Evolutionary conservation across 2,329 filamentous ascomycete genomes (phyloP).

Genomic region (Cryphonectria radicalis): DNA sequence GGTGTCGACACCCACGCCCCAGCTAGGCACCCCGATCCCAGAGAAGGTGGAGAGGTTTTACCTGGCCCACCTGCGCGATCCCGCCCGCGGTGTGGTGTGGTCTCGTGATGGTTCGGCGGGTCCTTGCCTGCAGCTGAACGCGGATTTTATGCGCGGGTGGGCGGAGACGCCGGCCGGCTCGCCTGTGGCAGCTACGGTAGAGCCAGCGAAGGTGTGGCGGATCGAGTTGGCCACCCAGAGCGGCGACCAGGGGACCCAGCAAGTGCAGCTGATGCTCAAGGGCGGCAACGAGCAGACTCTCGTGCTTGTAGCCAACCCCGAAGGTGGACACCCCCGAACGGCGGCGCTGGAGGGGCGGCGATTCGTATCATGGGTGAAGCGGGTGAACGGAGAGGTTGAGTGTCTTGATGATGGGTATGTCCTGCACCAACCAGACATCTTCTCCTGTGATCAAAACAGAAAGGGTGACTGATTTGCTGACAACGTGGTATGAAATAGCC

Average conservation of each 20-base stretch:
- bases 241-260: slow-evolving; percentile 10
- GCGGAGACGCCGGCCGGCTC: slow-evolving; percentile 16
- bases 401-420: slow-evolving; percentile 4
- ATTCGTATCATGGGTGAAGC: slow-evolving; percentile 24
- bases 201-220: slow-evolving; percentile 22
- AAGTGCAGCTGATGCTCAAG: slow-evolving; percentile 20
- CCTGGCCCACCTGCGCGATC: slow-evolving; percentile 20
- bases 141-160: slow-evolving; percentile 19
- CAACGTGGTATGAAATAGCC: slow-evolving; percentile 10
- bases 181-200: slow-evolving; percentile 15
- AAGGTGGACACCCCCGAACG: slow-evolving; percentile 9
- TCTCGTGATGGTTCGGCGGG: slow-evolving; percentile 13
- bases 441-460: not conserved
- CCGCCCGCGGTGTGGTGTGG: slow-evolving; percentile 17
- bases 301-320: slow-evolving; percentile 24
- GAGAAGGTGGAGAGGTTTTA: slow-evolving; percentile 23
- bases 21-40: slow-evolving; percentile 15
- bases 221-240: slow-evolving; percentile 15
- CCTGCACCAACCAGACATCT: not conserved
- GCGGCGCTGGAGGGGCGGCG: slow-evolving; percentile 24
- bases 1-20: not conserved
- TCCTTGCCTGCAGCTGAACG: slow-evolving; percentile 21
- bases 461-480: slow-evolving; percentile 1
- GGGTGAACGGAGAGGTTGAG: slow-evolving; percentile 21
- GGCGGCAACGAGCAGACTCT: slow-evolving; percentile 22